A percentile compares a stretch with the other conserved stretches of the same genome.
These are phyloP conservation scores for Scutellaria minor DNA, from an alignment of 257 asterid species.

Conservation along the genomic window DNA sequence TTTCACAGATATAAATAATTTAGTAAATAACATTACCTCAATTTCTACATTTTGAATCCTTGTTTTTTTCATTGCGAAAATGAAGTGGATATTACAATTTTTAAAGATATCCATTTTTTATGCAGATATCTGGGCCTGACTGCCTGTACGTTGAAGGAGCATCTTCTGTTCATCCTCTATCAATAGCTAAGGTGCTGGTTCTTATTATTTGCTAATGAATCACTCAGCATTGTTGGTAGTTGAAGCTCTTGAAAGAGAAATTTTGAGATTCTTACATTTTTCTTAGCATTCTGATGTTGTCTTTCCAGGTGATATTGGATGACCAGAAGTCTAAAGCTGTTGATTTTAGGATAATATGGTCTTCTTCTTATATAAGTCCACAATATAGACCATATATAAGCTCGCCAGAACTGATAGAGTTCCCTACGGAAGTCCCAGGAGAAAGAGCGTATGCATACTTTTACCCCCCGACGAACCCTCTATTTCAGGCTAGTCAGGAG, in stretches of 20 bases:
- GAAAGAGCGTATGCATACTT: conserved; percentile 89
- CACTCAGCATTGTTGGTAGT: conserved; percentile 17
- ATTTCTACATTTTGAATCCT: conserved; percentile 21
- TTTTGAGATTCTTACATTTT: not conserved
- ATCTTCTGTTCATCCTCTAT: conserved; percentile 75
- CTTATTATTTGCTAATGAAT: conserved; percentile 1
- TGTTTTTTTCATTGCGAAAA: conserved; percentile 8
- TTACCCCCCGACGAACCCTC: conserved; percentile 90
- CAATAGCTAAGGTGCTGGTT: conserved; percentile 80
- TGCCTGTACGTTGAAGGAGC: conserved; percentile 88
- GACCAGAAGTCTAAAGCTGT: conserved; percentile 67
- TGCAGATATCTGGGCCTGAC: conserved; percentile 67
- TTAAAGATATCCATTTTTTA: conserved; percentile 25
- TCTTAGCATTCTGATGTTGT: conserved; percentile 28
- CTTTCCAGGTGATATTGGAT: conserved; percentile 73
- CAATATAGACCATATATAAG: conserved; percentile 59
- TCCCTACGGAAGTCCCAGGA: conserved; percentile 89
- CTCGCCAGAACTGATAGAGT: conserved; percentile 78
- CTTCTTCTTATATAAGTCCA: conserved; percentile 65
- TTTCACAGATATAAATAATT: conserved; percentile 76
- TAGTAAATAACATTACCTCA: conserved; percentile 50
- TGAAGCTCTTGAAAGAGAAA: conserved; percentile 28
- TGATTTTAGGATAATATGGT: conserved; percentile 71
- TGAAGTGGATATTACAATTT: conserved; percentile 17
- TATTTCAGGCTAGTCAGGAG: conserved; percentile 62